Evolutionary conservation across 306 rosid genomes (phyloP).

Genomic region (Pterocarpus macrocarpus): DNA sequence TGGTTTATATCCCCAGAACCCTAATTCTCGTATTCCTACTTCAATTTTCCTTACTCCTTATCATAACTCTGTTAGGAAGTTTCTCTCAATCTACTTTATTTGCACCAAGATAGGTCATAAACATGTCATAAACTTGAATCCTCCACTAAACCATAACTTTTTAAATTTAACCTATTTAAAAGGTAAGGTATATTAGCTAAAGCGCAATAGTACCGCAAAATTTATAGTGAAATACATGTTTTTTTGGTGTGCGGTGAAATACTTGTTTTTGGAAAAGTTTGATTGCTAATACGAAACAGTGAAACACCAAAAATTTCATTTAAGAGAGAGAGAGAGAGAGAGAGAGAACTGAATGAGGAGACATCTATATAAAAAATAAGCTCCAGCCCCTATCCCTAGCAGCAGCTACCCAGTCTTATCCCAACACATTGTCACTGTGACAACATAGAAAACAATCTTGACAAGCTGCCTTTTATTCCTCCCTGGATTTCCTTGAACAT

Average conservation of each 20-base stretch:
- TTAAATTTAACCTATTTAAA: slow-evolving; percentile 21
- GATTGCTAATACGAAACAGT: slow-evolving; percentile 7
- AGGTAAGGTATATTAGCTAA: not conserved
- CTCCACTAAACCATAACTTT: not conserved
- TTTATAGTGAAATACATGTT: not conserved
- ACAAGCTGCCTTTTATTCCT: slow-evolving; percentile 26
- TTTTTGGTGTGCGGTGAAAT: not conserved
- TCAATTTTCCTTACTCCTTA: slow-evolving; percentile 6
- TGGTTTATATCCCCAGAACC: not conserved
- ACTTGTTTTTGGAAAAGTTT: slow-evolving; percentile 17
- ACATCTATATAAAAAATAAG: slow-evolving; percentile 29
- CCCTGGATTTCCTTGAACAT: slow-evolving; percentile 18
- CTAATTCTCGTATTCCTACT: slow-evolving; percentile 10
- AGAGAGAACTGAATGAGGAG: not conserved
- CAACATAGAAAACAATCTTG: slow-evolving; percentile 9
- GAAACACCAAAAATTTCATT: not conserved
- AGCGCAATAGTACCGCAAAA: not conserved
- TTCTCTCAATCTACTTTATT: not conserved
- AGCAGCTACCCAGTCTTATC: slow-evolving; percentile 32
- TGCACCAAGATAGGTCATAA: too few relatives aligned
- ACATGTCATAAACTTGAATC: slow-evolving; percentile 15
- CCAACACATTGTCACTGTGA: slow-evolving; percentile 24
- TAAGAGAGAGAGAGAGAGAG: not conserved
- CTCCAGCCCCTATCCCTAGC: slow-evolving; percentile 14
- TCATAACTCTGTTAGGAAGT: slow-evolving; percentile 5